Conservation (phyloP, 75 land plant genomes). For the Ceratopteris richardii region DNA sequence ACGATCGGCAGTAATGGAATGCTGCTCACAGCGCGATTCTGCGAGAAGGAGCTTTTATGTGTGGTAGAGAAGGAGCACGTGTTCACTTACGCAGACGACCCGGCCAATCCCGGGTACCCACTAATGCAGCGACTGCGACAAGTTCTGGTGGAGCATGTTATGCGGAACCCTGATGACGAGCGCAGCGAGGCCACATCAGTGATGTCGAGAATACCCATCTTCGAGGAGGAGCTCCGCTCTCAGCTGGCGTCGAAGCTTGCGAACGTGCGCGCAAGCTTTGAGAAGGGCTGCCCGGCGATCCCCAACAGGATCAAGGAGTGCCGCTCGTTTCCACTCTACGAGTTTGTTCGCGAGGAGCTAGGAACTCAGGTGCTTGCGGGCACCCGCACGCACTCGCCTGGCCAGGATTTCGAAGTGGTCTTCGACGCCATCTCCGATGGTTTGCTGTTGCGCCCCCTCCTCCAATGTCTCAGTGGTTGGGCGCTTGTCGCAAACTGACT, state of each 20-base stretch:
- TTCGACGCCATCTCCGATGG: slow-evolving; percentile 58
- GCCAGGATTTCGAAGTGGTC: slow-evolving; percentile 67
- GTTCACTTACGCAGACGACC: slow-evolving; percentile 53
- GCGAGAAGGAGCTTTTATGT: slow-evolving; percentile 47
- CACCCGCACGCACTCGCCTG: slow-evolving; percentile 55
- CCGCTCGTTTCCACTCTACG: slow-evolving; percentile 62
- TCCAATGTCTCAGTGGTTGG: slow-evolving; percentile 72
- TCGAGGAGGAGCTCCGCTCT: slow-evolving; percentile 67
- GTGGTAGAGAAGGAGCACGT: slow-evolving; percentile 46
- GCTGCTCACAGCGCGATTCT: slow-evolving; percentile 41
- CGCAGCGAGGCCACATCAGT: slow-evolving; percentile 38
- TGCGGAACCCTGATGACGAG: slow-evolving; percentile 35
- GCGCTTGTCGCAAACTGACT: too few relatives aligned
- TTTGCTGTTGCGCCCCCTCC: slow-evolving; percentile 53
- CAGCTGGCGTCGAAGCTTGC: slow-evolving; percentile 47
- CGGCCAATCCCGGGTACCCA: slow-evolving; percentile 39
- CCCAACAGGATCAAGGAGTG: slow-evolving; percentile 70
- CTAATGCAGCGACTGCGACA: slow-evolving; percentile 51
- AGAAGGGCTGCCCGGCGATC: slow-evolving; percentile 37
- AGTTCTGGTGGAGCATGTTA: slow-evolving; percentile 55
- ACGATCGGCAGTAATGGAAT: neutral
- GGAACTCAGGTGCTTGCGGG: slow-evolving; percentile 49
- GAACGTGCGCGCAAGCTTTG: slow-evolving; percentile 25
- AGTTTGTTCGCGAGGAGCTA: slow-evolving; percentile 51
- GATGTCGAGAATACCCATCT: slow-evolving; percentile 47